A percentile compares a stretch with the other conserved stretches of the same genome.
Conservation (phyloP, 306 rosid genomes). For the Canavalia gladiata region DNA sequence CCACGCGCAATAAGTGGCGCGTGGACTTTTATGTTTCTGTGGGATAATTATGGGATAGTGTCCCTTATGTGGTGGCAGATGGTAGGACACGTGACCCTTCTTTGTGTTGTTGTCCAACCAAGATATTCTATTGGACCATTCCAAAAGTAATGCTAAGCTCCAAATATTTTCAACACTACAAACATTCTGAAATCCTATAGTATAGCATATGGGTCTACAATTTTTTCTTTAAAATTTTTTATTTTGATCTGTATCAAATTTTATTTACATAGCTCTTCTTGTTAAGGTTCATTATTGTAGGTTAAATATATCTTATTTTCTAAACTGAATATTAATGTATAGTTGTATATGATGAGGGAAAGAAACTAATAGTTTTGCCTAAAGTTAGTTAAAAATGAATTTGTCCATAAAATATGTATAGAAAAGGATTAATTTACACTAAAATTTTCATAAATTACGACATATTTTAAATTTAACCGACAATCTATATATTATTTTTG, state of each 20-base stretch:
- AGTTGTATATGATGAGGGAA: background rate
- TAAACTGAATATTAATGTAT: background rate
- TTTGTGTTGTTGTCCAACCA: background rate
- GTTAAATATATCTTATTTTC: background rate
- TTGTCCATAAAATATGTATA: background rate
- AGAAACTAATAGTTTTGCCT: background rate
- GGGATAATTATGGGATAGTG: background rate
- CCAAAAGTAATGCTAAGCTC: background rate
- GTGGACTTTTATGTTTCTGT: background rate
- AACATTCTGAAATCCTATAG: background rate
- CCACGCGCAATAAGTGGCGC: background rate
- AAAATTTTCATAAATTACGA: background rate
- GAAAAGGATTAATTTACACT: background rate
- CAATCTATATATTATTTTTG: no score
- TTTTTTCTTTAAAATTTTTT: background rate
- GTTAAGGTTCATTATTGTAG: no score
- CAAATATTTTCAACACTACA: background rate
- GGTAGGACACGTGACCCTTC: background rate
- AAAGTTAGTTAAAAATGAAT: background rate
- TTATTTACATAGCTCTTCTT: background rate
- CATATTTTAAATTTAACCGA: background rate
- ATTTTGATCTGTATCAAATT: background rate
- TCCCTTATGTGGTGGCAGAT: background rate
- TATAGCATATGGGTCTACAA: background rate
- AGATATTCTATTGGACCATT: conserved; percentile 1